Evolutionary conservation across 176 grass and related monocot species (phyloP).

Genomic region (Oryza nivara): DNA sequence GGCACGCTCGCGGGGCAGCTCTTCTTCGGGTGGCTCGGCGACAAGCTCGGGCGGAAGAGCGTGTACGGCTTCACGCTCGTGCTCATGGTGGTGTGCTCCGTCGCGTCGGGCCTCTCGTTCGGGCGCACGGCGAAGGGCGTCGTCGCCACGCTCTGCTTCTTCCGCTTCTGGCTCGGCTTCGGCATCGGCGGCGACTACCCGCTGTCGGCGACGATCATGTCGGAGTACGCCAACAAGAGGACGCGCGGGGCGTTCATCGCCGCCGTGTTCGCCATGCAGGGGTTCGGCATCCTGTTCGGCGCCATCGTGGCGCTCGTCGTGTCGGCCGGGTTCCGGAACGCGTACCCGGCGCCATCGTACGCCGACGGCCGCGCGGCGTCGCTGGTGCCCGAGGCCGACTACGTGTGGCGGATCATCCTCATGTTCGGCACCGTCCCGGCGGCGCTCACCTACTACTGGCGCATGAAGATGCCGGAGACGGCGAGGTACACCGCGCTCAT

Average conservation of each 20-base stretch:
- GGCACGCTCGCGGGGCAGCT: conserved; percentile 32
- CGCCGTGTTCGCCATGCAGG: conserved; percentile 79
- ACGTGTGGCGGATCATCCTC: conserved; percentile 67
- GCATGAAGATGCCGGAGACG: conserved; percentile 84
- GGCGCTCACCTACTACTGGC: conserved; percentile 74
- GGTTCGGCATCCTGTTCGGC: conserved; percentile 64
- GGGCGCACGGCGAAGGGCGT: conserved; percentile 47
- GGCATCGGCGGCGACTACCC: conserved; percentile 83
- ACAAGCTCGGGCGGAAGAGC: conserved; percentile 67
- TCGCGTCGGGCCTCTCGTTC: conserved; percentile 68
- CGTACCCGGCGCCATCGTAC: conserved; percentile 56
- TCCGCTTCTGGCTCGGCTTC: conserved; percentile 81
- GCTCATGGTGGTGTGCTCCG: conserved; percentile 65
- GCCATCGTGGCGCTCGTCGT: conserved; percentile 45
- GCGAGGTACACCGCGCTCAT: conserved; percentile 72
- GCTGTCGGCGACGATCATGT: conserved; percentile 76
- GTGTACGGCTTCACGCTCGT: conserved; percentile 72
- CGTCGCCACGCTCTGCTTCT: conserved; percentile 69
- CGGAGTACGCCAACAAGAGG: conserved; percentile 75
- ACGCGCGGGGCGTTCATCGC: conserved; percentile 77
- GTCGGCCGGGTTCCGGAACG: conserved; percentile 42
- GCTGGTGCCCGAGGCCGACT: conserved; percentile 50
- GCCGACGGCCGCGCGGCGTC: conserved; percentile 35
- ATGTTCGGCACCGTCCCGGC: conserved; percentile 69
- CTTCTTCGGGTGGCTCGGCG: conserved; percentile 68